Conservation (phyloP, 1,284 basidiomycete species). For the Trametes versicolor region DNA sequence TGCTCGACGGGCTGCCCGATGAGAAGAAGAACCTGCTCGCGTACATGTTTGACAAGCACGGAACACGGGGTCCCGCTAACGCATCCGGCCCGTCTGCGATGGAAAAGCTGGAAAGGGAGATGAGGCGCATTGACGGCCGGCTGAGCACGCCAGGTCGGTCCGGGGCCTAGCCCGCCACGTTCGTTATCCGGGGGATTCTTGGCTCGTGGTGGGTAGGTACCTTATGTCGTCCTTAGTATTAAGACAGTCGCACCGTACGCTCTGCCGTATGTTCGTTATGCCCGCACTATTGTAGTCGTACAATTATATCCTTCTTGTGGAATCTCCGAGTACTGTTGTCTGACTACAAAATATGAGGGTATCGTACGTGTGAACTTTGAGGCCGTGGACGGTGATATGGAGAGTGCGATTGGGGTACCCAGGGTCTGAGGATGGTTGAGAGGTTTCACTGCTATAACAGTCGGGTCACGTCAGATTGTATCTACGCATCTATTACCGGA, state of each 20-base stretch:
- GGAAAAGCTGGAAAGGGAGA: constrained; percentile 78
- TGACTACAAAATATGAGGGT: not conserved
- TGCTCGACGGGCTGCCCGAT: constrained; percentile 81
- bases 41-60: constrained; percentile 87
- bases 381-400: not conserved
- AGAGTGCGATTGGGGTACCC: not conserved
- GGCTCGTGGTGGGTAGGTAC: constrained; percentile 17
- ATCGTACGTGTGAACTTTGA: not conserved
- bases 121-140: constrained; percentile 77
- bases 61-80: constrained; percentile 58
- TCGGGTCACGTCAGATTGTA: not conserved
- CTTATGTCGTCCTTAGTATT: constrained; percentile 24
- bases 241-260: constrained; percentile 21
- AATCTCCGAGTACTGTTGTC: constrained; percentile 15
- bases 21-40: constrained; percentile 89
- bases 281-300: constrained; percentile 33
- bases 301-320: constrained; percentile 18
- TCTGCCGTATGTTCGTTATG: constrained; percentile 25
- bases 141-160: constrained; percentile 68
- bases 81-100: constrained; percentile 51
- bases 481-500: not conserved
- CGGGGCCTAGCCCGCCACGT: constrained; percentile 26
- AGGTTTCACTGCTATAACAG: not conserved
- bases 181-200: constrained; percentile 19
- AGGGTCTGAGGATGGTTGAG: not conserved